Evolutionary conservation across 805 yeast species (phyloP).

Genomic region (Torulaspora quercuum): DNA sequence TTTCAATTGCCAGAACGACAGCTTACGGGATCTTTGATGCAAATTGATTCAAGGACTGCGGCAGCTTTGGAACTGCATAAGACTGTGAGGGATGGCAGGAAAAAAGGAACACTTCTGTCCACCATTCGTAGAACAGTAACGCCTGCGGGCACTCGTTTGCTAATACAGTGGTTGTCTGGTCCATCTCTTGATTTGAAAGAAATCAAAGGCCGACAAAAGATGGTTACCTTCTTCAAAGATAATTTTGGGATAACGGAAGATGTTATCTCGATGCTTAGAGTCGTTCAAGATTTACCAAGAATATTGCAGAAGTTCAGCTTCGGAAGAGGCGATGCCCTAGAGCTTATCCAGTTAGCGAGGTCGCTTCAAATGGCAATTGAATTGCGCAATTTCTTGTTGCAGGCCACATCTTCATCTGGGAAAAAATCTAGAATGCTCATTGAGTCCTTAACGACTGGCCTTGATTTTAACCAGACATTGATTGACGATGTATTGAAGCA

Average conservation of each 20-base stretch:
- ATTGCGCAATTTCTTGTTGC: slow-evolving; percentile 10
- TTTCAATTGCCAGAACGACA: slow-evolving; percentile 66
- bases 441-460: slow-evolving; percentile 26
- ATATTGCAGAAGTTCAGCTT: slow-evolving; percentile 57
- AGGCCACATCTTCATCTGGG: slow-evolving; percentile 23
- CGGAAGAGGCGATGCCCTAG: slow-evolving; percentile 44
- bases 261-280: slow-evolving; percentile 40
- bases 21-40: slow-evolving; percentile 52
- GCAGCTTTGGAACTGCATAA: slow-evolving; percentile 68
- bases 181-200: slow-evolving; percentile 64
- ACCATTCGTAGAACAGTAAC: slow-evolving; percentile 73
- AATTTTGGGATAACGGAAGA: slow-evolving; percentile 32
- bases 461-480: slow-evolving; percentile 41
- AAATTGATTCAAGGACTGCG: slow-evolving; percentile 76
- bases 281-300: slow-evolving; percentile 56
- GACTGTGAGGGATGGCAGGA: slow-evolving; percentile 54
- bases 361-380: slow-evolving; percentile 39
- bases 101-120: slow-evolving; percentile 68
- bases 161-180: slow-evolving; percentile 76
- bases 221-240: slow-evolving; percentile 45
- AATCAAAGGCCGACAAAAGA: slow-evolving; percentile 52
- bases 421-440: slow-evolving; percentile 29
- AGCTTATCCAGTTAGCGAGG: slow-evolving; percentile 43
- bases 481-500: slow-evolving; percentile 43
- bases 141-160: slow-evolving; percentile 72